phyloP scores from a whole-genome alignment of 2,329 filamentous ascomycete genomes.

The Aureobasidium sp. region DNA sequence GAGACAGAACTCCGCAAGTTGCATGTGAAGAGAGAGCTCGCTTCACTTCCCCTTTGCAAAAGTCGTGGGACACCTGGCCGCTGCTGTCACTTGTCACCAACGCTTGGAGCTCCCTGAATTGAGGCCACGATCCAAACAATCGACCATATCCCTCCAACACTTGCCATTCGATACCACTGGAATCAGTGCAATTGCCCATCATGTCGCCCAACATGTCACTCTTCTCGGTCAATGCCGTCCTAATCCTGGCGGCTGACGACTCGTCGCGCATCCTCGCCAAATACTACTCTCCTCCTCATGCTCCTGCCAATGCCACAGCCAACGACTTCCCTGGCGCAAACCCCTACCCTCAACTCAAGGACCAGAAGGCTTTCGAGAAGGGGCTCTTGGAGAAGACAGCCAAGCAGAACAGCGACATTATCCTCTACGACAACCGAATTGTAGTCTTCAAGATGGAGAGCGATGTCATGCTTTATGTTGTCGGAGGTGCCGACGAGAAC shows the following conservation, averaged over 20 bases:
- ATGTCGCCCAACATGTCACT: slow-evolving; percentile 50
- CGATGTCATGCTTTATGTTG: slow-evolving; percentile 93
- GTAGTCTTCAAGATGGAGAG: slow-evolving; percentile 98
- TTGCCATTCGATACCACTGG: not conserved
- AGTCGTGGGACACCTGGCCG: slow-evolving; percentile 4
- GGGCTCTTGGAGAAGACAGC: slow-evolving; percentile 90
- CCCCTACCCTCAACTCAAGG: slow-evolving; percentile 81
- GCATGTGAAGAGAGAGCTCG: slow-evolving; percentile 9
- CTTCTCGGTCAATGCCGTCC: slow-evolving; percentile 48
- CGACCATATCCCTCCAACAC: not conserved
- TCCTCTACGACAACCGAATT: slow-evolving; percentile 93
- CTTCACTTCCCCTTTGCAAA: slow-evolving; percentile 6
- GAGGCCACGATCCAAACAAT: not conserved
- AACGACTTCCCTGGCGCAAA: slow-evolving; percentile 59
- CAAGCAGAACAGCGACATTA: slow-evolving; percentile 92
- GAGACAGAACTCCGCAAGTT: slow-evolving; percentile 3
- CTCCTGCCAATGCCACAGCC: slow-evolving; percentile 52
- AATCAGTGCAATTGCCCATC: slow-evolving; percentile 18
- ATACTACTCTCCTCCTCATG: slow-evolving; percentile 73
- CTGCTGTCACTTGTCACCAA: not conserved
- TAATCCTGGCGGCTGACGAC: slow-evolving; percentile 64
- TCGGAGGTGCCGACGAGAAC: slow-evolving; percentile 88
- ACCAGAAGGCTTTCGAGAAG: slow-evolving; percentile 96
- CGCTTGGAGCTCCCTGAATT: slow-evolving; percentile 11
- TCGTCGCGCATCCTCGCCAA: slow-evolving; percentile 88